These are phyloP conservation scores for Zangia roseola DNA, from an alignment of 768 basidiomycete species.

Conservation along the genomic window DNA sequence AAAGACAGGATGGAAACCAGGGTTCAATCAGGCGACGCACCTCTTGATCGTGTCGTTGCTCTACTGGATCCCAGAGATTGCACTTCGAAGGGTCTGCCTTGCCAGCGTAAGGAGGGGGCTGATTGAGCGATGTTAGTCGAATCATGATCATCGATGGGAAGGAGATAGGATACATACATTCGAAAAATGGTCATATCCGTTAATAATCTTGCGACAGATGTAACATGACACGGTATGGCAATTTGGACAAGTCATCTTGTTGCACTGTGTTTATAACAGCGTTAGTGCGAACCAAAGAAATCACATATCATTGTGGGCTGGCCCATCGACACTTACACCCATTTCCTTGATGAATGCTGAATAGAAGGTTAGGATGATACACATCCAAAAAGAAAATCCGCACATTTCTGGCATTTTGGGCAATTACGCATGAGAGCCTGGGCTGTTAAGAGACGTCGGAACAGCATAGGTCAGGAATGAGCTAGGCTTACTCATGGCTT, in stretches of 20 bases:
- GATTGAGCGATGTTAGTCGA: constrained; percentile 6
- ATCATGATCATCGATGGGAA: not conserved
- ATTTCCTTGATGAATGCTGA: constrained; percentile 79
- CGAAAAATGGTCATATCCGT: constrained; percentile 76
- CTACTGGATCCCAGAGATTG: constrained; percentile 64
- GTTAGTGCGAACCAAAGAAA: not conserved
- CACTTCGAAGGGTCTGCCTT: constrained; percentile 48
- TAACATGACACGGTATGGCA: constrained; percentile 82
- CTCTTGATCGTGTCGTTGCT: constrained; percentile 65
- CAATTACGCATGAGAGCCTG: constrained; percentile 84
- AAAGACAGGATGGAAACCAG: too few species aligned
- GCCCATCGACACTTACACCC: constrained; percentile 52
- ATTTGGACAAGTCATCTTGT: constrained; percentile 84
- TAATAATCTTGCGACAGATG: constrained; percentile 71
- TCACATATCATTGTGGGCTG: not conserved
- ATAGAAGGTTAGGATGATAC: constrained; percentile 1
- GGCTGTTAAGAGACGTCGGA: constrained; percentile 40
- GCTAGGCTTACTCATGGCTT: constrained; percentile 78
- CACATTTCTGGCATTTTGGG: constrained; percentile 82
- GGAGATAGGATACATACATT: constrained; percentile 37
- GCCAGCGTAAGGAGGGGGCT: constrained; percentile 24
- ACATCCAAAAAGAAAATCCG: not conserved
- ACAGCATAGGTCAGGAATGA: not conserved
- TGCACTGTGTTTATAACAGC: constrained; percentile 55
- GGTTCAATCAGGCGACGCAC: constrained; percentile 32